Conservation (phyloP, 1,284 basidiomycete species). For the Moesziomyces sp. region DNA sequence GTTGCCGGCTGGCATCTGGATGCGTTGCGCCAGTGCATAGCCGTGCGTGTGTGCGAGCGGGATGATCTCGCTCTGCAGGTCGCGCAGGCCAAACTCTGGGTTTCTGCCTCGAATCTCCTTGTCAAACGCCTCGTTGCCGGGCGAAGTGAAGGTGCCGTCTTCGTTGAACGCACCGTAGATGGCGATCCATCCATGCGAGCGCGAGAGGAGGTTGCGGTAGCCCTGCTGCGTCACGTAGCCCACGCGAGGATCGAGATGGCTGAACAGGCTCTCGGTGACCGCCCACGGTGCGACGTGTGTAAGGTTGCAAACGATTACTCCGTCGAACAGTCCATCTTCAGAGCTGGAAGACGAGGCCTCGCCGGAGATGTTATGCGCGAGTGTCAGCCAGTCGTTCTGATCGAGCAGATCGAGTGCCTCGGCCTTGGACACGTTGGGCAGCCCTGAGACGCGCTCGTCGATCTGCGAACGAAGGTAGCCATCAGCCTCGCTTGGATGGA, state of each 20-base stretch:
- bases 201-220: constrained; percentile 16
- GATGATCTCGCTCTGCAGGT: constrained; percentile 37
- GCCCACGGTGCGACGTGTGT: constrained; percentile 40
- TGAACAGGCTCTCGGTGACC: constrained; percentile 47
- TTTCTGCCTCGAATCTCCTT: constrained; percentile 35
- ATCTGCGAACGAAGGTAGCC: constrained; percentile 32
- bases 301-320: constrained; percentile 47
- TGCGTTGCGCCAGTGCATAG: constrained; percentile 27
- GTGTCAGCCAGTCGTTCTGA: constrained; percentile 39
- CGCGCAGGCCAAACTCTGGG: constrained; percentile 44
- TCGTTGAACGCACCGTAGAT: constrained; percentile 57
- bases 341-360: neutral
- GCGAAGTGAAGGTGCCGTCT: constrained; percentile 25
- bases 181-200: constrained; percentile 35
- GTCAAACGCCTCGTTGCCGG: constrained; percentile 49
- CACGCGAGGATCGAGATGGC: constrained; percentile 39
- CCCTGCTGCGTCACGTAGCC: constrained; percentile 37
- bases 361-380: constrained; percentile 26
- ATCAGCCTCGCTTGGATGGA: constrained; percentile 46
- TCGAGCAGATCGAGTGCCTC: constrained; percentile 34
- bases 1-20: constrained; percentile 49
- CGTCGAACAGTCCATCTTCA: constrained; percentile 34
- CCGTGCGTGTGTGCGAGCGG: constrained; percentile 43
- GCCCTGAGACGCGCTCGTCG: constrained; percentile 4
- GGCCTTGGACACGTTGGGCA: constrained; percentile 32